These are phyloP conservation scores for Leptographium flavum DNA, from an alignment of 2,329 filamentous ascomycete genomes.

Conservation along the genomic window DNA sequence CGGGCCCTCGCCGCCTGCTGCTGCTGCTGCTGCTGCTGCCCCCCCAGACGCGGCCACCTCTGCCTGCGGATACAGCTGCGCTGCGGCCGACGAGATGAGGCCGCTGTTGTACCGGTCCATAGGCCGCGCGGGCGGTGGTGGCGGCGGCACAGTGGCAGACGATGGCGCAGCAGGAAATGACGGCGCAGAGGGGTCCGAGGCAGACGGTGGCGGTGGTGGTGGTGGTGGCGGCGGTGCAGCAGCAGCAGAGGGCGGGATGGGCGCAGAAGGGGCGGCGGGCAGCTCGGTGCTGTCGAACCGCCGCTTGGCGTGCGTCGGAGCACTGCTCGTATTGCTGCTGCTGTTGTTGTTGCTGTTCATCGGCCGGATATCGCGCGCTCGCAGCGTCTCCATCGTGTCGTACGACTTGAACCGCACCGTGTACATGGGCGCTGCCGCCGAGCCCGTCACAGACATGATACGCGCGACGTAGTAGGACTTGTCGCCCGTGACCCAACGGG, in stretches of 20 bases:
- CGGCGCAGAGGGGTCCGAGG: constrained; percentile 29
- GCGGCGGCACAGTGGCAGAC: constrained; percentile 19
- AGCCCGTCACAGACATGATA: constrained; percentile 88
- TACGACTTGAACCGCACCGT: constrained; percentile 93
- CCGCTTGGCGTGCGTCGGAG: constrained; percentile 45
- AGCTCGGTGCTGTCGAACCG: constrained; percentile 30
- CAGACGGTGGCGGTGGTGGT: background rate
- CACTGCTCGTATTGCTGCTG: constrained; percentile 14
- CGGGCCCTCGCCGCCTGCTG: constrained; percentile 44
- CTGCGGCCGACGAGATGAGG: constrained; percentile 40
- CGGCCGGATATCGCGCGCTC: constrained; percentile 71
- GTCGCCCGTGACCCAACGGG: constrained; percentile 83
- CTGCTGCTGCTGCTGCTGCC: constrained; percentile 36
- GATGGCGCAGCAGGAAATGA: constrained; percentile 17
- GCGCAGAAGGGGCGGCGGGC: background rate
- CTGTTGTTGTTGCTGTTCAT: constrained; percentile 26
- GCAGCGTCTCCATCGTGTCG: constrained; percentile 66
- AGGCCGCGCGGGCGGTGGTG: constrained; percentile 10
- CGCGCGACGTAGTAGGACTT: constrained; percentile 82
- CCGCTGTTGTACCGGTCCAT: constrained; percentile 22
- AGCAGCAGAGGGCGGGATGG: background rate
- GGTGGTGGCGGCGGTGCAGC: background rate
- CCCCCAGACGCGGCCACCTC: no score
- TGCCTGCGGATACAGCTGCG: constrained; percentile 42
- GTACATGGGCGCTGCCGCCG: constrained; percentile 80